phyloP scores from a whole-genome alignment of 768 basidiomycete species.

The Steccherinum ochraceum region DNA sequence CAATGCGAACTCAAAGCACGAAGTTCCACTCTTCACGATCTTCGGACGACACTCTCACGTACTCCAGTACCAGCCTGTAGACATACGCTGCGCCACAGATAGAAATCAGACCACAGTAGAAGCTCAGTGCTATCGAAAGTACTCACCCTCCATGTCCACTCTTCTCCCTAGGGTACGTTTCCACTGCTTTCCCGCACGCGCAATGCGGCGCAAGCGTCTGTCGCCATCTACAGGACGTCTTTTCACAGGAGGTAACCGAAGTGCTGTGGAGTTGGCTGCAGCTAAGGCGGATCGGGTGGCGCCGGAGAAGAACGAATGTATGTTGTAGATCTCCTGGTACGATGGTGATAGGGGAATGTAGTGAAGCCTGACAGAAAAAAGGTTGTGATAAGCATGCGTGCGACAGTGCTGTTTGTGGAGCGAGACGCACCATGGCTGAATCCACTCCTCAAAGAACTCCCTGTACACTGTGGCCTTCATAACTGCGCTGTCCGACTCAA shows the following conservation, averaged over 20 bases:
- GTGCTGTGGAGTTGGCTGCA: conserved; percentile 43
- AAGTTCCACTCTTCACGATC: conserved; percentile 69
- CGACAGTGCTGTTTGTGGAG: background rate
- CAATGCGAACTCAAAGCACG: conserved; percentile 16
- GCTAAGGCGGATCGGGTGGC: conserved; percentile 55
- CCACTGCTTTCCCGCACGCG: conserved; percentile 91
- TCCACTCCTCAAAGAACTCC: conserved; percentile 89
- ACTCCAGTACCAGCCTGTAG: conserved; percentile 83
- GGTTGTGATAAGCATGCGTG: conserved; percentile 1
- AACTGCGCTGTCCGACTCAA: conserved; percentile 84
- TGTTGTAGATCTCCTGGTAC: conserved; percentile 91
- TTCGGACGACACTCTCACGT: conserved; percentile 79
- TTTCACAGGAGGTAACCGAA: conserved; percentile 26
- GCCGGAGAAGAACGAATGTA: conserved; percentile 90
- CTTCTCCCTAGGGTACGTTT: conserved; percentile 75
- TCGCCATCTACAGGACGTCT: conserved; percentile 55
- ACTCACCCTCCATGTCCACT: conserved; percentile 89
- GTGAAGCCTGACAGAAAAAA: conserved; percentile 66
- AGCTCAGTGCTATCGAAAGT: background rate
- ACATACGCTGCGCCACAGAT: conserved; percentile 75
- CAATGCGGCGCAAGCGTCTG: conserved; percentile 69
- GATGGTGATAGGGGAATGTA: conserved; percentile 86
- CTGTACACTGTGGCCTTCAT: conserved; percentile 88
- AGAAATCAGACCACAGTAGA: background rate
- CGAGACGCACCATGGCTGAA: conserved; percentile 72